These are phyloP conservation scores for Ustilago vetiveriae DNA, from an alignment of 1,284 basidiomycete species.

Conservation along the genomic window DNA sequence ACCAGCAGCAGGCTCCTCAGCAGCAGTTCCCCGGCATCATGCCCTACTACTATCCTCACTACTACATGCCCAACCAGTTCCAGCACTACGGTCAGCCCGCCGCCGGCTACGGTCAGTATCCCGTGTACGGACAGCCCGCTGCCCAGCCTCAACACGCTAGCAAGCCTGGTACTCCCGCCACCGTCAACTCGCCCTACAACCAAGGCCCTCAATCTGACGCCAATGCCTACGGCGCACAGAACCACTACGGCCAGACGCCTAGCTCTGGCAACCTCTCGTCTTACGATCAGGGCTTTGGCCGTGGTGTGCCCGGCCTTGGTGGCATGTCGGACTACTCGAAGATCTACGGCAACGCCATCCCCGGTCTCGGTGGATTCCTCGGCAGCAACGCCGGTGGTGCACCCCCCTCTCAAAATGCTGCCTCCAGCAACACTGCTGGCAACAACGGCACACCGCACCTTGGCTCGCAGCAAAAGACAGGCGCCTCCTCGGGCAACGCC, in stretches of 20 bases:
- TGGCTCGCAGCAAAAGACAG: conserved; percentile 49
- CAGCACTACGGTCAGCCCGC: conserved; percentile 66
- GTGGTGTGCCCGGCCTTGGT: conserved; percentile 48
- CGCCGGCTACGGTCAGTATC: conserved; percentile 66
- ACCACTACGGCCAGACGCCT: conserved; percentile 53
- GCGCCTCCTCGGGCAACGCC: conserved; percentile 40
- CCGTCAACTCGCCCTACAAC: conserved; percentile 61
- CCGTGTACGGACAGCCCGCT: conserved; percentile 61
- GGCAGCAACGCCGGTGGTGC: conserved; percentile 36
- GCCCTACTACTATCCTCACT: conserved; percentile 67
- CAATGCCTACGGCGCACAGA: conserved; percentile 54
- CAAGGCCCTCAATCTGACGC: conserved; percentile 47
- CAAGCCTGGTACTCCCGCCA: conserved; percentile 61
- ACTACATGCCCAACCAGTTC: conserved; percentile 67
- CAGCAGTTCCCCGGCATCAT: conserved; percentile 65
- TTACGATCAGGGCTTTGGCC: conserved; percentile 63
- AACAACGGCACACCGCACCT: conserved; percentile 48
- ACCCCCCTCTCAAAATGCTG: conserved; percentile 48
- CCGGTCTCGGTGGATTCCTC: conserved; percentile 55
- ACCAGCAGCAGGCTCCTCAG: conserved; percentile 57
- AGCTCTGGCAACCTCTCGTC: conserved; percentile 38
- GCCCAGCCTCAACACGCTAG: conserved; percentile 58
- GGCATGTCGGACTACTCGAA: conserved; percentile 60
- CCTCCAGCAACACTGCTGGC: conserved; percentile 31
- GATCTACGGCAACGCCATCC: conserved; percentile 58